Conservation (phyloP, 1,139 yeast species). For the Keqinozyma sinolaborantium region DNA sequence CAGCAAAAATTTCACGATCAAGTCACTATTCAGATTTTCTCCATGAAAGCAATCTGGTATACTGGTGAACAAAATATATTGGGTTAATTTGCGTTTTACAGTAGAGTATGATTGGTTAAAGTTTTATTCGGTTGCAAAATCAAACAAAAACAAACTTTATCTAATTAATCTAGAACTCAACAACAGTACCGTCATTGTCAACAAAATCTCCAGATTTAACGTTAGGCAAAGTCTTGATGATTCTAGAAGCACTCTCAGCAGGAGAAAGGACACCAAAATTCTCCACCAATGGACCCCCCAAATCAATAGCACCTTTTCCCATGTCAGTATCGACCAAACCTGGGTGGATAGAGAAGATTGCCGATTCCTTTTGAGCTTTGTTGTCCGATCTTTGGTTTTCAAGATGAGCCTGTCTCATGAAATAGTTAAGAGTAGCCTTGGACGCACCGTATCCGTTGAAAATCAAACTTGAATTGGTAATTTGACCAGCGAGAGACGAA, state of each 20-base stretch:
- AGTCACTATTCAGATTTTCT: too few relatives aligned
- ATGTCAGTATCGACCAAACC: conserved; percentile 26
- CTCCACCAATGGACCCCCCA: not conserved
- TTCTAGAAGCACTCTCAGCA: conserved; percentile 4
- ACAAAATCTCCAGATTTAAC: conserved; percentile 4
- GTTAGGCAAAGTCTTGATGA: conserved; percentile 1
- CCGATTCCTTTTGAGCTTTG: conserved; percentile 13
- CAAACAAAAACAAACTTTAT: too few relatives aligned
- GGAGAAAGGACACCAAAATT: conserved; percentile 1
- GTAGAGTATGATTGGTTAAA: too few relatives aligned
- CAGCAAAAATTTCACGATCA: too few relatives aligned
- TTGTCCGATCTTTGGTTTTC: conserved; percentile 9
- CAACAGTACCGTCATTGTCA: conserved; percentile 4
- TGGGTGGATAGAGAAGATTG: conserved; percentile 22
- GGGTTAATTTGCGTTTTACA: too few relatives aligned
- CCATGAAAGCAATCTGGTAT: too few relatives aligned
- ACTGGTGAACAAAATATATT: too few relatives aligned
- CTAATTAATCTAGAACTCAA: conserved; percentile 2
- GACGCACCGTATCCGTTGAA: conserved; percentile 27
- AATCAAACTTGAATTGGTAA: not conserved
- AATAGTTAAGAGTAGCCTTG: conserved; percentile 30
- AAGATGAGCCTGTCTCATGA: conserved; percentile 11
- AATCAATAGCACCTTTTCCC: conserved; percentile 7
- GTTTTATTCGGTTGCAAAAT: too few relatives aligned
- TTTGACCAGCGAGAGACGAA: conserved; percentile 18